phyloP scores from a whole-genome alignment of 2,329 filamentous ascomycete species.

The Aspergillus floridensis region DNA sequence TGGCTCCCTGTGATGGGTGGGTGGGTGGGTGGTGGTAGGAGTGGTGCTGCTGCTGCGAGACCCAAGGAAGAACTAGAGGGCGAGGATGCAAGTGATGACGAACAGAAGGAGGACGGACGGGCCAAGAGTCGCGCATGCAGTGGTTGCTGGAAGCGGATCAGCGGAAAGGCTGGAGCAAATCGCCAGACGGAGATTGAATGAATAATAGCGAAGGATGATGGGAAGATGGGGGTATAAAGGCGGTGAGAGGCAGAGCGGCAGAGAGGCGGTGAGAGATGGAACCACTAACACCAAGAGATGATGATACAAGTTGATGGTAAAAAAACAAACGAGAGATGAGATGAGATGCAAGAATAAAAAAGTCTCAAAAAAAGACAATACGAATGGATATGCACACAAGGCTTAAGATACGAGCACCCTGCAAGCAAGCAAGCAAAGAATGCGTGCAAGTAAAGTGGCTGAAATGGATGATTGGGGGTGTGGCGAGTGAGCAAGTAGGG shows the following conservation, averaged over 20 bases:
- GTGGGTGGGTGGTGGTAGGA: background rate
- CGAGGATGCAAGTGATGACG: constrained; percentile 21
- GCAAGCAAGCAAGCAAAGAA: background rate
- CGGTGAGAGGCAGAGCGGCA: constrained; percentile 26
- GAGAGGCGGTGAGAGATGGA: background rate
- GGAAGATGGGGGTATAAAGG: constrained; percentile 9
- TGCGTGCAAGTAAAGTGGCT: background rate
- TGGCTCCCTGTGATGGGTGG: constrained; percentile 4
- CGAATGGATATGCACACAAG: background rate
- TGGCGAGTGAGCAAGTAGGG: constrained; percentile 11
- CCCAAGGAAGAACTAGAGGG: constrained; percentile 12
- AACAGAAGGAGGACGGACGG: constrained; percentile 20
- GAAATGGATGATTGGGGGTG: background rate
- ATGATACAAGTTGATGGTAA: background rate
- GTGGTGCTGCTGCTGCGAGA: constrained; percentile 15
- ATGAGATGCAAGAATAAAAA: background rate
- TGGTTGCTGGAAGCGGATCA: constrained; percentile 30
- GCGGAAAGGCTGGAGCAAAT: constrained; percentile 29
- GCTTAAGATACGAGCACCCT: background rate
- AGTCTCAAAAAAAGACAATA: background rate
- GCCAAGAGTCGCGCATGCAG: constrained; percentile 31
- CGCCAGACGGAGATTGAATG: constrained; percentile 18
- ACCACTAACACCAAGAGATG: background rate
- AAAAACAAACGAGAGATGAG: background rate
- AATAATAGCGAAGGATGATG: constrained; percentile 16